Evolutionary conservation across 1,284 basidiomycete species (phyloP).

Genomic region (Mixia osmundae): DNA sequence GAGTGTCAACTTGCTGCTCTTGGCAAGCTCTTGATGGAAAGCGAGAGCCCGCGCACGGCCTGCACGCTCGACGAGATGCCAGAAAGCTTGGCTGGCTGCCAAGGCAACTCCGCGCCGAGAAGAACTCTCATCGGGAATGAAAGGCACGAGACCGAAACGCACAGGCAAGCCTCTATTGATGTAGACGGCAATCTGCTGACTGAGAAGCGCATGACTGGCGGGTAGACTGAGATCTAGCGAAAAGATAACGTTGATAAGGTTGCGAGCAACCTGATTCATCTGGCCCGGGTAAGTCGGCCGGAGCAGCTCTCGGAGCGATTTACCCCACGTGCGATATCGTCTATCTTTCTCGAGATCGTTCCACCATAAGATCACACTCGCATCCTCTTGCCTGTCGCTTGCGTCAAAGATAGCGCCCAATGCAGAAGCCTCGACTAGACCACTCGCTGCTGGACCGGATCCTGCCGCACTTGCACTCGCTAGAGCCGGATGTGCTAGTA

Average conservation of each 20-base stretch:
- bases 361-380: slow-evolving; percentile 52
- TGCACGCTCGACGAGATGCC: no score
- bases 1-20: not conserved
- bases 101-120: not conserved
- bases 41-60: no score
- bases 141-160: slow-evolving; percentile 52
- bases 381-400: slow-evolving; percentile 59
- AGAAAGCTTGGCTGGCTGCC: no score
- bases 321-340: slow-evolving; percentile 25
- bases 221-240: slow-evolving; percentile 49
- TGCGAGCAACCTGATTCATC: slow-evolving; percentile 42
- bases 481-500: slow-evolving; percentile 41
- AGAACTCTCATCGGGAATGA: slow-evolving; percentile 9
- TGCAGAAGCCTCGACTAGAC: slow-evolving; percentile 26
- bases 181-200: slow-evolving; percentile 37
- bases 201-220: slow-evolving; percentile 36
- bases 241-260: slow-evolving; percentile 57
- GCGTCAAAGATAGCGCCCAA: slow-evolving; percentile 63
- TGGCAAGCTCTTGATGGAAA: not conserved
- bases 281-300: slow-evolving; percentile 49
- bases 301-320: slow-evolving; percentile 31
- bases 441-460: not conserved
- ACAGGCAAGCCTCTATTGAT: slow-evolving; percentile 48
- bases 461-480: slow-evolving; percentile 23
- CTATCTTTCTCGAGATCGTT: slow-evolving; percentile 72